A percentile compares a stretch with the other conserved stretches of the same genome.
Conservation (phyloP, 352 stramenopile genomes). For the Elongisporangium senticosum region DNA sequence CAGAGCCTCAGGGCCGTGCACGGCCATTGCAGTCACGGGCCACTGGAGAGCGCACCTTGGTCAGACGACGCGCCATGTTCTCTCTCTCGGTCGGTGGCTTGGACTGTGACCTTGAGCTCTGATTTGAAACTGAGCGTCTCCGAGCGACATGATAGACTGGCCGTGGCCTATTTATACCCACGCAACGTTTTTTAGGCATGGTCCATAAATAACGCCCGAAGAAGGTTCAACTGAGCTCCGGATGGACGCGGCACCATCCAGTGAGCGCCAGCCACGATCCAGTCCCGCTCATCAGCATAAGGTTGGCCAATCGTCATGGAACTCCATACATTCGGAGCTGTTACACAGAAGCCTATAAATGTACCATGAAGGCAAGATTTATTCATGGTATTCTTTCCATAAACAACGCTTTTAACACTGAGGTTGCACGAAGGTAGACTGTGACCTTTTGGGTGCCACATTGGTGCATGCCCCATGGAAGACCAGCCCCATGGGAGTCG, state of each 20-base stretch:
- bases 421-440: not conserved
- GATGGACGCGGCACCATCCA: not conserved
- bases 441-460: not conserved
- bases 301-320: not conserved
- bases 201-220: not conserved
- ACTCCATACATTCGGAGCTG: not conserved
- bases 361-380: too few relatives aligned
- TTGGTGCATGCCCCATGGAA: not conserved
- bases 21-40: not conserved
- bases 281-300: not conserved
- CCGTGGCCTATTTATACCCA: not conserved
- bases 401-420: not conserved
- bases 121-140: not conserved
- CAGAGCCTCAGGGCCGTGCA: not conserved
- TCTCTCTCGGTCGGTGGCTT: constrained; percentile 1
- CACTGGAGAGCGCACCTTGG: constrained; percentile 42
- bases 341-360: not conserved
- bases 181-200: not conserved
- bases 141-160: not conserved
- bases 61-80: constrained; percentile 74
- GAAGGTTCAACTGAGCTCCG: not conserved
- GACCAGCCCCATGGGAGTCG: not conserved
- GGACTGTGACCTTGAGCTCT: not conserved
- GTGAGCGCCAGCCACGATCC: not conserved
- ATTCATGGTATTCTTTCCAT: not conserved